These are phyloP conservation scores for Candida tallmaniae DNA, from an alignment of 805 yeast species.

Conservation along the genomic window DNA sequence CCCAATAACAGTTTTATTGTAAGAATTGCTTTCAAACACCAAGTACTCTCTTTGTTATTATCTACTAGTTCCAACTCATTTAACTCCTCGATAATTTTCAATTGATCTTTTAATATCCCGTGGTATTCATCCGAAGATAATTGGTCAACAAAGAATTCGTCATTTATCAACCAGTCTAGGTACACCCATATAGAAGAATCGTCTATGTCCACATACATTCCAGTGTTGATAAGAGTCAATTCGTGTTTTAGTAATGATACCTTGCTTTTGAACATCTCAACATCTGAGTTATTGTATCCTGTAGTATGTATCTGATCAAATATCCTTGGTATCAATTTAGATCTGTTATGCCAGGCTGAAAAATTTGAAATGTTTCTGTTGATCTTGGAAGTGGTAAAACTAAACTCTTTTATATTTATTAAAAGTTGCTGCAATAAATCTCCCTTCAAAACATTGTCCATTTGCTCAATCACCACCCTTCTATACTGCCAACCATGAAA, in stretches of 20 bases:
- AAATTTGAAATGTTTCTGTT: slow-evolving; percentile 84
- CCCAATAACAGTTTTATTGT: slow-evolving; percentile 34
- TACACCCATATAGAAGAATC: slow-evolving; percentile 94
- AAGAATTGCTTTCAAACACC: slow-evolving; percentile 70
- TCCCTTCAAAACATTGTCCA: slow-evolving; percentile 17
- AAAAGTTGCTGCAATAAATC: slow-evolving; percentile 15
- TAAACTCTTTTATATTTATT: slow-evolving; percentile 53
- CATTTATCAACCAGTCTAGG: slow-evolving; percentile 68
- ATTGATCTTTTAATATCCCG: slow-evolving; percentile 41
- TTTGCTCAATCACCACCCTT: slow-evolving; percentile 55
- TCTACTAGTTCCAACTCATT: slow-evolving; percentile 72
- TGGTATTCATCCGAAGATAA: slow-evolving; percentile 25
- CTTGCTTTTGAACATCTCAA: not conserved
- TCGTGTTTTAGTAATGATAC: slow-evolving; percentile 47
- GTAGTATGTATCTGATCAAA: slow-evolving; percentile 18
- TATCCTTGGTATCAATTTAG: slow-evolving; percentile 58
- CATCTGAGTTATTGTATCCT: not conserved
- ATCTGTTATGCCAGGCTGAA: slow-evolving; percentile 93
- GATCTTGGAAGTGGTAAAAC: slow-evolving; percentile 73
- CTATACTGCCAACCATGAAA: slow-evolving; percentile 97
- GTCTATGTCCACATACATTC: slow-evolving; percentile 87
- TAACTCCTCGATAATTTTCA: slow-evolving; percentile 52
- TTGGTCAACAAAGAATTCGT: slow-evolving; percentile 31
- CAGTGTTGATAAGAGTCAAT: slow-evolving; percentile 66
- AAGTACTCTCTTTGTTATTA: slow-evolving; percentile 53